These are phyloP conservation scores for Raphanus hybrid DNA, from an alignment of 441 rosid species.

Conservation along the genomic window DNA sequence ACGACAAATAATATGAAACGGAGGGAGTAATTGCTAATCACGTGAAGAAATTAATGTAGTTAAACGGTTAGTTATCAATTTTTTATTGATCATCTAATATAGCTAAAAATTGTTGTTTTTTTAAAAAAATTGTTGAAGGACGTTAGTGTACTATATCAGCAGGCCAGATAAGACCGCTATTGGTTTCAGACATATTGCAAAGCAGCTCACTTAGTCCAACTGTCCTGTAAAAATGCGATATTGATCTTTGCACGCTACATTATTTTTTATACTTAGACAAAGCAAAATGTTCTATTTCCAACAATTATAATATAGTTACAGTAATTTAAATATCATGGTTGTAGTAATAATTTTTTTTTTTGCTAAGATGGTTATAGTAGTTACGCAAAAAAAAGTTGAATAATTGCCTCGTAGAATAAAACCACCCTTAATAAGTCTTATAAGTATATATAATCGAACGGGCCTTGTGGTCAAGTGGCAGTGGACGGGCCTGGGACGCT, in stretches of 20 bases:
- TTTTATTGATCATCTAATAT: background rate
- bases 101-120: background rate
- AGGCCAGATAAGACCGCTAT: background rate
- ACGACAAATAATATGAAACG: no score
- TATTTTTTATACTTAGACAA: no score
- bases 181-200: background rate
- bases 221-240: background rate
- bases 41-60: background rate
- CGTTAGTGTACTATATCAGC: background rate
- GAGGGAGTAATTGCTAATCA: background rate
- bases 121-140: background rate
- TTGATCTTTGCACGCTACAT: background rate
- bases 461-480: no score
- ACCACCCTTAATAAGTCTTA: background rate
- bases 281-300: background rate
- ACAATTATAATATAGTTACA: background rate
- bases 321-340: background rate
- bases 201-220: background rate
- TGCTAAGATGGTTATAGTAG: background rate
- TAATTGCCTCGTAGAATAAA: conserved; percentile 2
- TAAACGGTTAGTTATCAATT: background rate
- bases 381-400: background rate
- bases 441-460: no score
- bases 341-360: background rate
- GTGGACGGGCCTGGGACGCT: no score